Evolutionary conservation across 192 early-diverging fungal genomes (phyloP), one percentile per base, ranked within the genome.

Genomic region (Chytriomyces confervae): DNA sequence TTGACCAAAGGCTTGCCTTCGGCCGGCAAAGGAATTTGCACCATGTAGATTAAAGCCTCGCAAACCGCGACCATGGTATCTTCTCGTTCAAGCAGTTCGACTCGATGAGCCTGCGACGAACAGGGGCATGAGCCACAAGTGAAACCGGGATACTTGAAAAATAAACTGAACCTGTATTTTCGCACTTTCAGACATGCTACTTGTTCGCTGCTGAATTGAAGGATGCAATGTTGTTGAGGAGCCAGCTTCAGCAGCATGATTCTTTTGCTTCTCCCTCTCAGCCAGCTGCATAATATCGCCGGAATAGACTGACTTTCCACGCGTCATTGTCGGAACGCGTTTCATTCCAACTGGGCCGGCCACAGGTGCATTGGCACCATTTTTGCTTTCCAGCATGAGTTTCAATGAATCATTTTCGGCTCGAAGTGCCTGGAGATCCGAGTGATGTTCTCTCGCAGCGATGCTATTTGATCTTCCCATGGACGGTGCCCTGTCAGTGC

Each of bases 41-140:
- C 93, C 87, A 7, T 93, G 81, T 7, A 88, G 84, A 77, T 94
- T 88, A 27, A 93, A 91, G 69, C 92, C 20, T 57, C 53, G 53
- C 53, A 57, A 5, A 57, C 5, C 20, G 13, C 53, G 20, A n/a
- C 16, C 13, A 57, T 20, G 53, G 61, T 5, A 23, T 66, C 74
- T 49, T n/a, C 62, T 46, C 61, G 11, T 43, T 47, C 43, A n/a
- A 75, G 43, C 2, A 75, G 13, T 10, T 27, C 29, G n/a, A 16
- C 66, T 2, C 72, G 72, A 36, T 24, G 43, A 75, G 46, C 76
- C 45, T 79, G 57, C n/a, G 78, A 57, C 13, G 53, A 57, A 20
- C 53, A 3, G 53, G 53, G 53, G 20, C 53, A 57, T 57, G 3
- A 13, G 53, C 53, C 0, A 57, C 16, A 57, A 44, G 13, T 23